phyloP scores from a whole-genome alignment of 1,284 basidiomycete genomes.

The Farysia itapuensis region DNA sequence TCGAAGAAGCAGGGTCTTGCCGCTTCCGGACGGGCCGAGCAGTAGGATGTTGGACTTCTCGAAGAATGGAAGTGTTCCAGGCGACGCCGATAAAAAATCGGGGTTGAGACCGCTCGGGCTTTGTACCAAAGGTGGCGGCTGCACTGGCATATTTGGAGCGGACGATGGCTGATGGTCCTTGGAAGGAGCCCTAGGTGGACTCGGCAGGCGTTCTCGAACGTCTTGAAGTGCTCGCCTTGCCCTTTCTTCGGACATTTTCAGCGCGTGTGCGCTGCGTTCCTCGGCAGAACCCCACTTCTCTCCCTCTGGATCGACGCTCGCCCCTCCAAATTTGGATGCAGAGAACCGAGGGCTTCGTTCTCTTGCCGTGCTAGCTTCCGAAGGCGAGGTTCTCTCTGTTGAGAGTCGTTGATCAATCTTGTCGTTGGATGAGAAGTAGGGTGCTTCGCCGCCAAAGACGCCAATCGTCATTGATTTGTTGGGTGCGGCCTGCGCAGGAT shows the following conservation, averaged over 20 bases:
- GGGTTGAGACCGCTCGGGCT: neutral
- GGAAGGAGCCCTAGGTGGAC: neutral
- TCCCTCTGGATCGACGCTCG: no score
- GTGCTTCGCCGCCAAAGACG: slow-evolving; percentile 6
- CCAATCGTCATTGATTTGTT: slow-evolving; percentile 1
- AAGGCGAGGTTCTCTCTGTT: no score
- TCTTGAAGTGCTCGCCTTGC: slow-evolving; percentile 9
- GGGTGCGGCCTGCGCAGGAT: no score
- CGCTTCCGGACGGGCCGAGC: slow-evolving; percentile 69
- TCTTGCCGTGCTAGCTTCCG: no score
- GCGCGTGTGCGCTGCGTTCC: slow-evolving; percentile 12
- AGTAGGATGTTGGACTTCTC: slow-evolving; percentile 84
- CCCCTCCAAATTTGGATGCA: no score
- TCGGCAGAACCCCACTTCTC: slow-evolving; percentile 13
- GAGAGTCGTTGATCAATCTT: no score
- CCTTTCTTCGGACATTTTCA: slow-evolving; percentile 13
- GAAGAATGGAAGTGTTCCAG: slow-evolving; percentile 59
- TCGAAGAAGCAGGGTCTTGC: slow-evolving; percentile 41
- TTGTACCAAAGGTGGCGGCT: no score
- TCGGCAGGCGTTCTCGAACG: slow-evolving; percentile 8
- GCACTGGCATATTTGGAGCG: neutral
- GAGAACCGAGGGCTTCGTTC: no score
- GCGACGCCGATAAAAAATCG: slow-evolving; percentile 7
- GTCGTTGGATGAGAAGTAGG: slow-evolving; percentile 22
- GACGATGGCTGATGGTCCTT: neutral